phyloP scores from a whole-genome alignment of 2,329 filamentous ascomycete species.

The Arthroderma sp. region DNA sequence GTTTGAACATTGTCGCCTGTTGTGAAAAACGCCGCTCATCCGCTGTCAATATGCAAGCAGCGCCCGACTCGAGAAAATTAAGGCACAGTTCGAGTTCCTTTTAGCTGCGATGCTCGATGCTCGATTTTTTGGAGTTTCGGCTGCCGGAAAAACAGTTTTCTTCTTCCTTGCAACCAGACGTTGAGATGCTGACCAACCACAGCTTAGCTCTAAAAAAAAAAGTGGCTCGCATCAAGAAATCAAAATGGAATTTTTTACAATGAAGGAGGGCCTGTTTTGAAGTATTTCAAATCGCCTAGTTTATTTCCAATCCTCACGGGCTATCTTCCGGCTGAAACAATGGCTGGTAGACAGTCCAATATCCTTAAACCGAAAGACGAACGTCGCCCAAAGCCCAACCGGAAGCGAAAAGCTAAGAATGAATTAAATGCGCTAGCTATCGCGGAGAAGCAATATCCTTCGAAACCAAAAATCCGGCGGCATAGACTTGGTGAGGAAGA shows the following conservation, averaged over 20 bases:
- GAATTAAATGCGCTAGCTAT: slow-evolving; percentile 52
- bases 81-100: too few relatives aligned
- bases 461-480: slow-evolving; percentile 40
- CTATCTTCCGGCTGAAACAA: slow-evolving; percentile 11
- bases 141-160: not conserved
- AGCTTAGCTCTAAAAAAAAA: too few relatives aligned
- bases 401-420: slow-evolving; percentile 35
- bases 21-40: not conserved
- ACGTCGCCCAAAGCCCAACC: slow-evolving; percentile 28
- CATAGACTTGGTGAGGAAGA: slow-evolving; percentile 47
- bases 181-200: not conserved
- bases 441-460: slow-evolving; percentile 45
- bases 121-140: too few relatives aligned
- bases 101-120: too few relatives aligned
- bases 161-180: not conserved
- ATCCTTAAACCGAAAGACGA: slow-evolving; percentile 27
- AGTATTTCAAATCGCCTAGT: too few relatives aligned
- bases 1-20: slow-evolving; percentile 28
- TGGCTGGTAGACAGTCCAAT: slow-evolving; percentile 31
- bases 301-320: too few relatives aligned
- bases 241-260: too few relatives aligned
- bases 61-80: too few relatives aligned
- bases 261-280: too few relatives aligned
- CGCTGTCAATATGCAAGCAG: too few relatives aligned
- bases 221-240: too few relatives aligned